Conservation (phyloP, 2,329 filamentous ascomycete genomes). For the Microcera coccophila region DNA sequence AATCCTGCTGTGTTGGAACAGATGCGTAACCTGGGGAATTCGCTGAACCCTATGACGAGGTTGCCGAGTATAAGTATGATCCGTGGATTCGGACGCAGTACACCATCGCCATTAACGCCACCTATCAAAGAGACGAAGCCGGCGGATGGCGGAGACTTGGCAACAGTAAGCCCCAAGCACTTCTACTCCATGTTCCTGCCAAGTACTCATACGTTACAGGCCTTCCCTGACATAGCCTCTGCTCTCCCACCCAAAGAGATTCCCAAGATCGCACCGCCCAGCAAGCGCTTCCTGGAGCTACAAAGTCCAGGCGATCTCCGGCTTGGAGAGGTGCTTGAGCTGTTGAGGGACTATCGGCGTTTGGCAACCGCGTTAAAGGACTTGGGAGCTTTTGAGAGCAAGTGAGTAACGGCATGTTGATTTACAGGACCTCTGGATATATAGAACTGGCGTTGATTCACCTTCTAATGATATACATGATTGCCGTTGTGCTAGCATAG, state of each 20-base stretch:
- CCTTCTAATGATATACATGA: background rate
- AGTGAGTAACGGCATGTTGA: constrained; percentile 8
- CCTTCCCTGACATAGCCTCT: constrained; percentile 57
- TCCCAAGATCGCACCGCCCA: constrained; percentile 60
- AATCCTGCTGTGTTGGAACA: constrained; percentile 68
- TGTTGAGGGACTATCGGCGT: constrained; percentile 71
- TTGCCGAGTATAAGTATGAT: constrained; percentile 71
- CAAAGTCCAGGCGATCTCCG: constrained; percentile 66
- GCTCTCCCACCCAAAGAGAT: constrained; percentile 52
- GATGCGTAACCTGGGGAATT: constrained; percentile 74
- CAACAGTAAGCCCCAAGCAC: constrained; percentile 48
- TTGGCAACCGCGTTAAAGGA: constrained; percentile 63
- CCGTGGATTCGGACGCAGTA: constrained; percentile 65
- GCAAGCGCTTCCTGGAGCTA: constrained; percentile 68
- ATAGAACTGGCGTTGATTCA: background rate
- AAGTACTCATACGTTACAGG: constrained; percentile 35
- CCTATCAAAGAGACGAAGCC: constrained; percentile 36
- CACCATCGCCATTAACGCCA: constrained; percentile 35
- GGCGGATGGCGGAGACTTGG: constrained; percentile 53
- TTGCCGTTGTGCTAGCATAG: too few relatives aligned
- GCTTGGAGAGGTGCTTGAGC: constrained; percentile 67
- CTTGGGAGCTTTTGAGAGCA: constrained; percentile 55
- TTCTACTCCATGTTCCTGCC: background rate
- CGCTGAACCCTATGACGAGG: constrained; percentile 77
- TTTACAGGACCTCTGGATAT: background rate